Evolutionary conservation across 164 flowering plant genomes (phyloP), one percentile per base, ranked within the genome.

Genomic region (Aristolochia fimbriata): DNA sequence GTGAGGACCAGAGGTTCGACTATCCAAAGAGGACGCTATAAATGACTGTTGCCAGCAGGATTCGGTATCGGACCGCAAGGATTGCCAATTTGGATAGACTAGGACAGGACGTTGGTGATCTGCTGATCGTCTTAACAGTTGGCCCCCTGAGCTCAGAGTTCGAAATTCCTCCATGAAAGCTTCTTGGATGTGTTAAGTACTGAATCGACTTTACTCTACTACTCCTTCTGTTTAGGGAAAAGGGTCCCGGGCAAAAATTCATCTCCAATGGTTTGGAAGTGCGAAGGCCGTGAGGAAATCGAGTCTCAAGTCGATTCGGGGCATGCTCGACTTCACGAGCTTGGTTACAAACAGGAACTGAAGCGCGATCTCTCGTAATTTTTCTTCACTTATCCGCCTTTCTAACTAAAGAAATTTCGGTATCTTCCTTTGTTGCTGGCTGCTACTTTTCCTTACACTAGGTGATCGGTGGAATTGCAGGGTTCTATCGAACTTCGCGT

Each of bases 341-440:
- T 90, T 48, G 97, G 95, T 27, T 90, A 90, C 81, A 90, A 90
- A 65, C 97, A 90, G 73, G 97, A 90, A 58, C 86, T 90, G 64
- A 87, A 85, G 80, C 91, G 97, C 47, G 95, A 90, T 64, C 86
- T 90, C 68, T 87, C 97, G 92, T 87, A 85, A 83, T 7, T 17
- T 54, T 47, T 31, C 31, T 6, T 7, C 37, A 20, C 17, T 59
- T 59, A 2, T 48, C 6, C 13, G 30, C 22, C 23, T 21, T 23
- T 6, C 14, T n/a, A 3, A 27, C 33, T n/a, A 13, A 24, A 25
- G 52, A 53, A 21, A 14, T 52, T 25, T 43, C 48, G 8, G 47
- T 31, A 8, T 52, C 15, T 52, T 6, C 21, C 2, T 0, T 52
- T 9, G 19, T 49, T 49, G 56, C 27, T 24, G 4, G 27, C 45